Percentiles rank a stretch among this genome's conserved stretches.
Conservation (phyloP, 2,329 filamentous ascomycete species). For the Aspergillus brasiliensis region DNA sequence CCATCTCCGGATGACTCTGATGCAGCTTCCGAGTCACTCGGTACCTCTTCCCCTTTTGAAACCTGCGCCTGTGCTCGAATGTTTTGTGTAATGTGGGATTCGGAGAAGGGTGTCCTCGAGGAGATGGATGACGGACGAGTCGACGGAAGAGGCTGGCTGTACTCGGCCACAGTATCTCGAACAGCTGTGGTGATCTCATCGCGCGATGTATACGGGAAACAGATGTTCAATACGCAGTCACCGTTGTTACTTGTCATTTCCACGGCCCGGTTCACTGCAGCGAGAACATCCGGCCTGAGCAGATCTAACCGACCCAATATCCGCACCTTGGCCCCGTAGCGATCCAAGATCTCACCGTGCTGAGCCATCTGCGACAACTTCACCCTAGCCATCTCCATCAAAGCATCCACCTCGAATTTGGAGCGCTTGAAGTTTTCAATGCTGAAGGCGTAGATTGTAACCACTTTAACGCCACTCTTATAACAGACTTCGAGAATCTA, state of each 20-base stretch:
- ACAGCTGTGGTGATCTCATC: constrained; percentile 94
- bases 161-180: constrained; percentile 82
- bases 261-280: constrained; percentile 83
- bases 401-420: constrained; percentile 91
- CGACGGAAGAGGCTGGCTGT: constrained; percentile 68
- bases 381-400: constrained; percentile 97
- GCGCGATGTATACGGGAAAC: constrained; percentile 94
- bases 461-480: constrained; percentile 92
- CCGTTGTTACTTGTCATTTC: constrained; percentile 86
- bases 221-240: constrained; percentile 82
- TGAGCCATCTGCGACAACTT: constrained; percentile 90
- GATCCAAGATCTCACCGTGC: constrained; percentile 88
- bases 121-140: constrained; percentile 30
- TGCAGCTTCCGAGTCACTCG: constrained; percentile 50
- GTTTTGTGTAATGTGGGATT: constrained; percentile 82
- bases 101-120: constrained; percentile 73
- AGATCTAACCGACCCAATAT: constrained; percentile 83
- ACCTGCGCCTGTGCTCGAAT: constrained; percentile 67
- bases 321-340: constrained; percentile 84
- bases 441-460: constrained; percentile 97
- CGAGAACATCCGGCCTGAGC: constrained; percentile 82
- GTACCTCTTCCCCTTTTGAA: constrained; percentile 41
- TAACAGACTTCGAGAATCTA: constrained; percentile 97
- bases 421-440: constrained; percentile 99
- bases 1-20: constrained; percentile 49